Evolutionary conservation across 2,329 filamentous ascomycete species (phyloP), one percentile per base, ranked within the genome.

Genomic region (Fusarium piperis): DNA sequence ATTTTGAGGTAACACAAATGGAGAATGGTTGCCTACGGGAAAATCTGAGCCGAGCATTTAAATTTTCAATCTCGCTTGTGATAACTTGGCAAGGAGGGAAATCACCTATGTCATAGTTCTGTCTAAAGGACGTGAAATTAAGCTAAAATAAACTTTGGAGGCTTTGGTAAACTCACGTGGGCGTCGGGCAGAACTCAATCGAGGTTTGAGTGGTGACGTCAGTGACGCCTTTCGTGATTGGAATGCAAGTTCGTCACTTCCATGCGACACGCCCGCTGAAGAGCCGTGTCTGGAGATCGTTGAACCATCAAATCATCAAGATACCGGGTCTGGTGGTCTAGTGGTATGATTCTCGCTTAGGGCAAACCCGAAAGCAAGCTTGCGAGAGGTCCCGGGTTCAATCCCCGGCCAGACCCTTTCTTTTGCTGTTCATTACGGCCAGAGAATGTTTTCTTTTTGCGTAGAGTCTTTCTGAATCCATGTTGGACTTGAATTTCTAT

Each of bases 301-400:
- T 18, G 15, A 32, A 23, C 4, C 48, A 33, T 23, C 30, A 53
- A 53, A 32, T 33, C 30, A 53, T 23, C 2, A 16, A 6, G 4
- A 26, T 55, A 16, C 12, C 11, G 23, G 83, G 82, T 83, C 82
- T 83, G 82, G 80, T 89, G 86, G 87, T 89, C 87, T 89, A 89
- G 88, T 87, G 88, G 88, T 90, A 90, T 90, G 88, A 90, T 90
- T 90, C 88, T 89, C 88, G 88, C 89, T 90, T 90, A 90, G 89
- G 88, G 88, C 79, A 72, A 70, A 82, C 79, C 80, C 81, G 78
- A 73, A 32, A 78, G 79, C 79, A 73, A 62, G 72, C 70, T 76
- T 83, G 81, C 81, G 81, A 82, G 81, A 83, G 81, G 81, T 83
- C 81, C 81, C 81, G 81, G 80, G 81, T 83, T 83, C 82, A 81